A percentile compares a stretch with the other conserved stretches of the same genome.
These are phyloP conservation scores for Nannizziopsis arthrosporioides DNA, from an alignment of 2,329 filamentous ascomycete species.

Conservation along the genomic window DNA sequence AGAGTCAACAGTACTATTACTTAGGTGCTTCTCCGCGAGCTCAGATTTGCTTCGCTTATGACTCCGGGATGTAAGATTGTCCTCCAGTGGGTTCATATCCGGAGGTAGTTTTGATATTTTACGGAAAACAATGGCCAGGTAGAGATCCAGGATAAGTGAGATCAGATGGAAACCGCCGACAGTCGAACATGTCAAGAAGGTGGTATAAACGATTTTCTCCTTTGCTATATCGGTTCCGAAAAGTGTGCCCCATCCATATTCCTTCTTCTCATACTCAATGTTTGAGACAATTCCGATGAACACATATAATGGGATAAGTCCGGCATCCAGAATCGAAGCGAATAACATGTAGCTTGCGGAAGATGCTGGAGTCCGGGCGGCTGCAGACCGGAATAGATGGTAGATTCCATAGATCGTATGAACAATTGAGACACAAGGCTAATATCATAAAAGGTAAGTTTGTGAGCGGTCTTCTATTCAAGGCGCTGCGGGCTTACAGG, in stretches of 20 bases:
- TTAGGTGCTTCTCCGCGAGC: conserved; percentile 51
- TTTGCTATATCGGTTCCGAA: conserved; percentile 47
- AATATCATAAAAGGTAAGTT: conserved; percentile 6
- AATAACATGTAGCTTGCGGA: conserved; percentile 86
- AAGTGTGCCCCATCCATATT: conserved; percentile 55
- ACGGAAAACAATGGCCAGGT: conserved; percentile 65
- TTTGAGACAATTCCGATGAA: conserved; percentile 47
- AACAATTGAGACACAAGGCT: conserved; percentile 65
- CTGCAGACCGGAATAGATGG: conserved; percentile 61
- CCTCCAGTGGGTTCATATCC: conserved; percentile 89
- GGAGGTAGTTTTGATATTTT: conserved; percentile 73
- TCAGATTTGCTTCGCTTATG: conserved; percentile 66
- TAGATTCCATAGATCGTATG: conserved; percentile 69
- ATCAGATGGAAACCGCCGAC: conserved; percentile 58
- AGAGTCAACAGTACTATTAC: conserved; percentile 37
- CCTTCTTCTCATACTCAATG: conserved; percentile 36
- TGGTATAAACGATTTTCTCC: conserved; percentile 50
- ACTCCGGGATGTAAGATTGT: conserved; percentile 60
- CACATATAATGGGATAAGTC: conserved; percentile 51
- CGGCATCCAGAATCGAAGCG: conserved; percentile 59
- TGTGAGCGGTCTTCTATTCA: background rate
- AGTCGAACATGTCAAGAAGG: conserved; percentile 56
- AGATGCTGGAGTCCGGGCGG: conserved; percentile 61
- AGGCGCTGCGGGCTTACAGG: conserved; percentile 46
- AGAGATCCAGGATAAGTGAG: conserved; percentile 60